These are phyloP conservation scores for Potentilla sterilis DNA, from an alignment of 306 rosid species.

Conservation along the genomic window DNA sequence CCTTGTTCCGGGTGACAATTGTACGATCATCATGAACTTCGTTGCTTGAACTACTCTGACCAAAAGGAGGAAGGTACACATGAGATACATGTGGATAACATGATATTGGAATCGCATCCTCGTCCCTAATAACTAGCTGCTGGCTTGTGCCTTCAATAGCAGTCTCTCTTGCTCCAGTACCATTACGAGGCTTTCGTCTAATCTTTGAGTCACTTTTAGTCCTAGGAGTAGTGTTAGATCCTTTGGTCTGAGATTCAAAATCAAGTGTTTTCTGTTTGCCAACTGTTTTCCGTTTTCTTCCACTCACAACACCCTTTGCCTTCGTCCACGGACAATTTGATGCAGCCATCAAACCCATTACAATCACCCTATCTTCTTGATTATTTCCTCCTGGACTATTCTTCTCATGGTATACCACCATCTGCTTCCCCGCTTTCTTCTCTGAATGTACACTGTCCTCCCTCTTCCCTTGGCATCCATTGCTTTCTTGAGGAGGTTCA, in stretches of 20 bases:
- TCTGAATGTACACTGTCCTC: constrained; percentile 22
- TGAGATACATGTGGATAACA: constrained; percentile 25
- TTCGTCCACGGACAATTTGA: constrained; percentile 60
- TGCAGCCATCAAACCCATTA: constrained; percentile 56
- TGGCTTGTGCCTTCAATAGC: constrained; percentile 37
- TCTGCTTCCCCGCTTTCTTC: constrained; percentile 41
- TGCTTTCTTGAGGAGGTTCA: constrained; percentile 30
- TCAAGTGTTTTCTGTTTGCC: constrained; percentile 41
- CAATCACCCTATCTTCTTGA: constrained; percentile 32
- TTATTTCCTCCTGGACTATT: constrained; percentile 24
- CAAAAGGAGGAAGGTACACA: constrained; percentile 52
- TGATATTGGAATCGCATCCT: constrained; percentile 26
- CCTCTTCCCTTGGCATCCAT: not conserved
- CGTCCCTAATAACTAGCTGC: constrained; percentile 39
- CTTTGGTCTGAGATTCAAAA: constrained; percentile 17
- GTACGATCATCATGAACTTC: constrained; percentile 30
- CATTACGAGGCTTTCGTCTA: constrained; percentile 31
- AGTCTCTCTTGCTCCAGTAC: constrained; percentile 8
- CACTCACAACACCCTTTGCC: constrained; percentile 35
- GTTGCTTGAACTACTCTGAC: constrained; percentile 32
- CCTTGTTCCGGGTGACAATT: constrained; percentile 50
- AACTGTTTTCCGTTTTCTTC: constrained; percentile 38
- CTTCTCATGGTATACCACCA: constrained; percentile 33
- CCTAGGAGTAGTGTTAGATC: constrained; percentile 38
- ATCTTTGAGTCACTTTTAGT: constrained; percentile 29